Conservation (phyloP, 129 eudicot species). For the Lactuca sativa region DNA sequence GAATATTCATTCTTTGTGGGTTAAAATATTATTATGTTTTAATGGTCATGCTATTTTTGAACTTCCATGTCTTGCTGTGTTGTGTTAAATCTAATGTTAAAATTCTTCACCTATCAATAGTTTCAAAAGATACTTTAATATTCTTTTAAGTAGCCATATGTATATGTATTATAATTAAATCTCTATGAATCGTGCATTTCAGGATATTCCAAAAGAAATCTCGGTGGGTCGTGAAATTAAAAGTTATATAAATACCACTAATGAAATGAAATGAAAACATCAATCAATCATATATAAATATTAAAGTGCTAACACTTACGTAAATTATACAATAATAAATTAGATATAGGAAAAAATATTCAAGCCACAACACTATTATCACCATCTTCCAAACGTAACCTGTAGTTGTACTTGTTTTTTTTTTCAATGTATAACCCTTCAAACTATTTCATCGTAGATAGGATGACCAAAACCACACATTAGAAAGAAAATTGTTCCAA, state of each 20-base stretch:
- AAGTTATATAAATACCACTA: background rate
- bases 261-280: background rate
- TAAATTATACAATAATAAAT: conserved; percentile 16
- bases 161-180: too few species aligned
- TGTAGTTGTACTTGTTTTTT: background rate
- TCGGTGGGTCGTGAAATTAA: background rate
- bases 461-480: background rate
- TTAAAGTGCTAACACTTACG: background rate
- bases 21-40: too few species aligned
- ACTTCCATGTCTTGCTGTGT: too few species aligned
- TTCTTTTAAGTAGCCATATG: too few species aligned
- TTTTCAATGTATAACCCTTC: conserved; percentile 2
- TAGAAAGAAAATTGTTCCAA: conserved; percentile 22
- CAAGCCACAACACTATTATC: conserved; percentile 16
- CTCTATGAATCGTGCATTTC: too few species aligned
- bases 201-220: too few species aligned
- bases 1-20: too few species aligned
- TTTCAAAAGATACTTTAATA: too few species aligned
- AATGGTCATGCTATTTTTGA: too few species aligned
- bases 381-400: conserved; percentile 7
- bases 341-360: background rate
- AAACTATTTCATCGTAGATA: conserved; percentile 6
- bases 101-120: too few species aligned
- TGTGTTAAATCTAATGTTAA: too few species aligned
- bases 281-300: conserved; percentile 19